Evolutionary conservation across 192 early-diverging fungal genomes (phyloP).

Genomic region (Kickxella alabastrina): DNA sequence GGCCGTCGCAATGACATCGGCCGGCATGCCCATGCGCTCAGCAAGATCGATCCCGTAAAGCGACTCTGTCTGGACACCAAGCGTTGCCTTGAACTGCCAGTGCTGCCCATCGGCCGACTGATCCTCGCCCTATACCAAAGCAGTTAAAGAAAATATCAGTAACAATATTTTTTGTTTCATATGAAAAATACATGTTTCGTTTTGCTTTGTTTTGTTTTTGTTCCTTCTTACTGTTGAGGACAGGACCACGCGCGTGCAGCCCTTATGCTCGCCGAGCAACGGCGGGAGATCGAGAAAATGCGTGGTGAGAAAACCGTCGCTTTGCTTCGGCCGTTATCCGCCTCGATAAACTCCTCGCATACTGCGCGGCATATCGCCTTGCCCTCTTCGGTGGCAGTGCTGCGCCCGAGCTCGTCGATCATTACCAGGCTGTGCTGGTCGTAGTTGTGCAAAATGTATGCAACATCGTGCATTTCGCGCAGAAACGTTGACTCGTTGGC

Average conservation of each 20-base stretch:
- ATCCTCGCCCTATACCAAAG: too few relatives aligned
- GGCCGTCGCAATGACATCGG: conserved; percentile 25
- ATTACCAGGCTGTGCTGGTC: conserved; percentile 68
- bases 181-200: too few relatives aligned
- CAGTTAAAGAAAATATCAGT: too few relatives aligned
- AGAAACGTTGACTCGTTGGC: conserved; percentile 73
- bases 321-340: conserved; percentile 12
- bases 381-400: conserved; percentile 56
- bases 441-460: conserved; percentile 74
- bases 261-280: conserved; percentile 53
- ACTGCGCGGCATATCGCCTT: conserved; percentile 69
- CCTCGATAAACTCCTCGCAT: conserved; percentile 61
- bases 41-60: conserved; percentile 45
- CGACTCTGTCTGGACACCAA: conserved; percentile 18
- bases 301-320: conserved; percentile 68
- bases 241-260: conserved; percentile 31
- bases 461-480: conserved; percentile 82
- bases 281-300: conserved; percentile 70
- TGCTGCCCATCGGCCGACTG: too few relatives aligned
- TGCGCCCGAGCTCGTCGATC: conserved; percentile 89
- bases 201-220: too few relatives aligned
- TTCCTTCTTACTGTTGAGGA: conserved; percentile 12
- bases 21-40: conserved; percentile 24
- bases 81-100: conserved; percentile 16
- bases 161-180: too few relatives aligned